A percentile compares a stretch with the other conserved stretches of the same genome.
phyloP scores from a whole-genome alignment of 2,329 filamentous ascomycete genomes.

The Colletotrichum liaoningense region DNA sequence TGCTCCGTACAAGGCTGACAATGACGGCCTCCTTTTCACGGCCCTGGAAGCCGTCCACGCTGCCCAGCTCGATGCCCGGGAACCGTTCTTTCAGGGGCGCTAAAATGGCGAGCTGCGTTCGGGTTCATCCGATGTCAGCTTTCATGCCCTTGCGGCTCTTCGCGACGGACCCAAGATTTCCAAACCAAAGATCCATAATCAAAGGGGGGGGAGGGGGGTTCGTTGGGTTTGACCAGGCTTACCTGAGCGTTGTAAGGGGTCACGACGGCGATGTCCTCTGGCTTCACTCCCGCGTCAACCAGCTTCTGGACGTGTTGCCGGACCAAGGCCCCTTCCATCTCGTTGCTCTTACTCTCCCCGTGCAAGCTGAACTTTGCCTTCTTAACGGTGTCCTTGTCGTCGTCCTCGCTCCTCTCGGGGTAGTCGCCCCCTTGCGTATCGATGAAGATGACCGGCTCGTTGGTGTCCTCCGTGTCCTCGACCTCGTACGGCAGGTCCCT shows the following conservation, averaged over 20 bases:
- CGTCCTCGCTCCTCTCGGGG: conserved; percentile 83
- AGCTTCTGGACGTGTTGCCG: conserved; percentile 80
- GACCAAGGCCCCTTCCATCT: conserved; percentile 87
- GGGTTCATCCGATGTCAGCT: conserved; percentile 40
- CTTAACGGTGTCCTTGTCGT: conserved; percentile 61
- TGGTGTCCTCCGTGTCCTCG: conserved; percentile 84
- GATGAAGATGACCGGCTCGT: conserved; percentile 89
- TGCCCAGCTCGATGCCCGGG: conserved; percentile 91
- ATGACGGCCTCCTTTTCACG: conserved; percentile 96
- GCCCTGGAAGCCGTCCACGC: conserved; percentile 96
- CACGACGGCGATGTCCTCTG: conserved; percentile 90
- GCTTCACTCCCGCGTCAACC: conserved; percentile 80
- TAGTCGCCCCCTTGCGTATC: conserved; percentile 97
- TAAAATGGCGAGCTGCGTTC: conserved; percentile 76
- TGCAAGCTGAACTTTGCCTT: conserved; percentile 58
- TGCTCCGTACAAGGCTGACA: conserved; percentile 94
- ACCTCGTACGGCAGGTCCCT: conserved; percentile 83
- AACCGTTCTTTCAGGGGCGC: conserved; percentile 84
- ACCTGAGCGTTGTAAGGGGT: conserved; percentile 97
- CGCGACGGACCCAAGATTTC: background rate
- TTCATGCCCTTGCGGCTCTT: conserved; percentile 4
- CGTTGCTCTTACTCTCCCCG: conserved; percentile 85
- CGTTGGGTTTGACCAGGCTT: conserved; percentile 28
- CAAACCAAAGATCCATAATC: background rate
- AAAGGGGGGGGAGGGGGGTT: background rate